Base-by-base conservation (phyloP, 2,329 filamentous ascomycete genomes). In the Aspergillus caelatus region DNA sequence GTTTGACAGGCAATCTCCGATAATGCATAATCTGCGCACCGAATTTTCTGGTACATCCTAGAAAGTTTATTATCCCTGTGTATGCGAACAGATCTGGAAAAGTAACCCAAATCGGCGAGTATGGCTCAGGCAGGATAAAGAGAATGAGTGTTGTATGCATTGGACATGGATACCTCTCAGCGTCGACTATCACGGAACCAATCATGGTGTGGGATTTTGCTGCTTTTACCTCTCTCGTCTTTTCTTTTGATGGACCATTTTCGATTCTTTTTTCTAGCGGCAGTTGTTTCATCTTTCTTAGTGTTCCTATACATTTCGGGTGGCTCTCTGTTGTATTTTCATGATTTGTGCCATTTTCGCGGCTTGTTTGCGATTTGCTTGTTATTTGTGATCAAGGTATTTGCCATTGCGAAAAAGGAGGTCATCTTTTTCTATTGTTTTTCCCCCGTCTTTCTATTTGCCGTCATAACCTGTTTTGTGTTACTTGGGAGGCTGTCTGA, bases 401-500 rank as follows among this genome's bases (percentile, higher is more conserved):
- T 60, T 52, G 57, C 60, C 62, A 55, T 63, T 62, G 46, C 58
- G 55, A 64, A 61, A 60, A 61, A 61, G 64, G 62, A 56, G 67
- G 67, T 62, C 45, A 64, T 61, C 54, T 62, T 62, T 61, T 41
- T 65, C 54, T 54, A 59, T 59, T 52, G n/a, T 41, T 41, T 41
- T 41, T 3, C 7, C 39, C 16, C 39, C 7, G 16, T n/a, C n/a
- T 3, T 41, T 65, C 56, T 57, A 59, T 60, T 52, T 64, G 28
- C 61, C 62, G 62, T 62, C 66, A 50, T 68, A 45, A 59, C 57
- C 45, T 61, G 52, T 69, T 70, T 56, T 72, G 39, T 65, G 66
- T 65, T 70, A 34, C 61, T 64, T 76, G 76, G 75, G 74, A 75
- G 76, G 76, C 74, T 78, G 76, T 78, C 72, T 79, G 77, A 78